Percentiles rank a stretch among this genome's conserved stretches.
Conservation (phyloP, 768 basidiomycete species). For the Naganishia kalamii region DNA sequence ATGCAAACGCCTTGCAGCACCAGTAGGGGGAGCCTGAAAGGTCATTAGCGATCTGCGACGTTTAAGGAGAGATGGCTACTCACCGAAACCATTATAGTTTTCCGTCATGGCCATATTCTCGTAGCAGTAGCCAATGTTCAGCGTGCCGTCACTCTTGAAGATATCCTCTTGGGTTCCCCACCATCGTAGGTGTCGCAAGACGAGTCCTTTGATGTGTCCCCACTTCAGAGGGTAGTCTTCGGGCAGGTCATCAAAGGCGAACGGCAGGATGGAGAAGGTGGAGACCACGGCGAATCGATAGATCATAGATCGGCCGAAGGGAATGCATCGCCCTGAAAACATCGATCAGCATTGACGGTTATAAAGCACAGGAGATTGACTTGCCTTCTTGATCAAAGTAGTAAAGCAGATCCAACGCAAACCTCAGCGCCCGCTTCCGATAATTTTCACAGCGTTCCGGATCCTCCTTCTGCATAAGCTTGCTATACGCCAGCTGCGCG, state of each 20-base stretch:
- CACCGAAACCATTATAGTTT: conserved; percentile 59
- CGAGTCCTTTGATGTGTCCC: conserved; percentile 68
- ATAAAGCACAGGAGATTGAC: conserved; percentile 12
- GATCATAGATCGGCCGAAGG: conserved; percentile 68
- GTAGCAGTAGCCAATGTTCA: conserved; percentile 66
- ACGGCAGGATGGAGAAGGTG: conserved; percentile 68
- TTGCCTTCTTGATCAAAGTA: conserved; percentile 68
- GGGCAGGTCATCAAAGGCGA: conserved; percentile 57
- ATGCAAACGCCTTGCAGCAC: conserved; percentile 70
- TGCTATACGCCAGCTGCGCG: conserved; percentile 63
- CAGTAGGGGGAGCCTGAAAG: conserved; percentile 67
- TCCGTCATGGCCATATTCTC: conserved; percentile 67
- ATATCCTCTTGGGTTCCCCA: conserved; percentile 59
- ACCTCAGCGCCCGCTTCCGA: conserved; percentile 57
- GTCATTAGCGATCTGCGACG: background rate
- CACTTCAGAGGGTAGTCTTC: conserved; percentile 61
- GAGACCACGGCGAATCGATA: conserved; percentile 75
- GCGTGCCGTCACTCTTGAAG: conserved; percentile 57
- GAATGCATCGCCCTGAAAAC: conserved; percentile 60
- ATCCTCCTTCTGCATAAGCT: conserved; percentile 52
- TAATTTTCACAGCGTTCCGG: conserved; percentile 62
- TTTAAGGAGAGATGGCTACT: conserved; percentile 3
- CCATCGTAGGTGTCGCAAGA: conserved; percentile 65
- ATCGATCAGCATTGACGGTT: background rate
- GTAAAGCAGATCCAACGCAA: conserved; percentile 65